phyloP scores from a whole-genome alignment of 352 stramenopile species.

The Globisporangium canariense region DNA sequence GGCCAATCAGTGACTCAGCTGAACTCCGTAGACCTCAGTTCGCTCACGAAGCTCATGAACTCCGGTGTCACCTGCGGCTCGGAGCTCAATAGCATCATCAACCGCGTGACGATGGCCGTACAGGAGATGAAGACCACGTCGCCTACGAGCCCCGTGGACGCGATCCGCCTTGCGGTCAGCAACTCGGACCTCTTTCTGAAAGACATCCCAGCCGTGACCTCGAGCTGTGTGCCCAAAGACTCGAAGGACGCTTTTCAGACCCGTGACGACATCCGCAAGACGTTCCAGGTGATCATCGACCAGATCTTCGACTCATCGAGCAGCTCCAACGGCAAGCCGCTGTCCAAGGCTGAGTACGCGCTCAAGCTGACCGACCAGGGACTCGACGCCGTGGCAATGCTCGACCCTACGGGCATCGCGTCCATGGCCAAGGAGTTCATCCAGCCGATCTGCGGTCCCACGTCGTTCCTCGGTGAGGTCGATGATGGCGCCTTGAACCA shows the following conservation, averaged over 20 bases:
- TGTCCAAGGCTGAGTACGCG: conserved; percentile 24
- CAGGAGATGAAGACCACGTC: conserved; percentile 27
- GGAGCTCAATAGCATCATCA: conserved; percentile 40
- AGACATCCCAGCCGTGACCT: conserved; percentile 40
- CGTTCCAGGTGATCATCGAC: conserved; percentile 51
- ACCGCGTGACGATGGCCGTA: conserved; percentile 39
- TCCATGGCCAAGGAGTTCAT: conserved; percentile 37
- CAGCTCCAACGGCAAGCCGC: conserved; percentile 18
- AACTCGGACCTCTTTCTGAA: conserved; percentile 31
- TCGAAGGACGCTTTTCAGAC: conserved; percentile 30
- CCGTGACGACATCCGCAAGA: conserved; percentile 48
- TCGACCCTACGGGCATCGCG: conserved; percentile 38
- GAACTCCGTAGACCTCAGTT: background rate
- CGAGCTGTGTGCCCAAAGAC: conserved; percentile 39
- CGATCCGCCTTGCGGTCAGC: conserved; percentile 40
- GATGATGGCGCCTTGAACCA: conserved; percentile 38
- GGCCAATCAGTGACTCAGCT: background rate
- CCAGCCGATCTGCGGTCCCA: conserved; percentile 37
- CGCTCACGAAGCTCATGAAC: conserved; percentile 24
- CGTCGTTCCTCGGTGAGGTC: conserved; percentile 33
- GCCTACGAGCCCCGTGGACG: conserved; percentile 26
- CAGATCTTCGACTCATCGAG: conserved; percentile 35
- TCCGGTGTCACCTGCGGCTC: conserved; percentile 20
- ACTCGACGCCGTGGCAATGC: conserved; percentile 20
- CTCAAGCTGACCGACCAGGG: conserved; percentile 27